Evolutionary conservation across 495 filamentous ascomycete species (phyloP).

Genomic region (Podospora anserina): DNA sequence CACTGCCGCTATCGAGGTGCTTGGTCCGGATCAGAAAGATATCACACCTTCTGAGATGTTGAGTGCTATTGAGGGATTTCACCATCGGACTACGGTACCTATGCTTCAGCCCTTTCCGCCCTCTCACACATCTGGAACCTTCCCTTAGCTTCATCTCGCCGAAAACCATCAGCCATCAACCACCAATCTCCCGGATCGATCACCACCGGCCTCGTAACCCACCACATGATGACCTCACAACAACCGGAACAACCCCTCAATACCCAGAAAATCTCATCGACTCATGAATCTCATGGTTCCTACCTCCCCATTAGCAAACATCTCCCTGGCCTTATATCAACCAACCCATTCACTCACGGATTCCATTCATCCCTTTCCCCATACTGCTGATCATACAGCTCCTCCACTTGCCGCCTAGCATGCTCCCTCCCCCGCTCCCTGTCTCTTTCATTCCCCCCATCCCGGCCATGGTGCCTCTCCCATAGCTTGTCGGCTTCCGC

Average conservation of each 20-base stretch:
- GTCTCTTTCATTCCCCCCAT: slow-evolving; percentile 64
- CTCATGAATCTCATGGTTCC: not conserved
- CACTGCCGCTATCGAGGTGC: not conserved
- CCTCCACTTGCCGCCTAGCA: slow-evolving; percentile 61
- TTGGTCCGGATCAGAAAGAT: too few relatives aligned
- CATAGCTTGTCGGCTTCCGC: slow-evolving; percentile 74
- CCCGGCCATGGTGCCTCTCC: slow-evolving; percentile 58
- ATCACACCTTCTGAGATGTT: too few relatives aligned
- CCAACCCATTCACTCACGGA: slow-evolving; percentile 39
- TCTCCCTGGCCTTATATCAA: too few relatives aligned
- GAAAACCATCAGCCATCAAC: too few relatives aligned
- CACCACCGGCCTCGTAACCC: too few relatives aligned
- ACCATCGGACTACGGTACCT: too few relatives aligned
- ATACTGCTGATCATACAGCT: slow-evolving; percentile 62
- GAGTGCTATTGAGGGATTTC: too few relatives aligned
- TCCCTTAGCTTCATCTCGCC: too few relatives aligned
- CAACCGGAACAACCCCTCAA: not conserved
- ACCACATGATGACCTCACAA: not conserved
- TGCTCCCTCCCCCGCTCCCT: slow-evolving; percentile 62
- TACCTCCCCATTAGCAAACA: not conserved
- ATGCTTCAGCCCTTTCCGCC: too few relatives aligned
- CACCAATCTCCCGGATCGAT: too few relatives aligned
- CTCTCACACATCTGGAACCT: too few relatives aligned
- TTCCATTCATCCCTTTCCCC: slow-evolving; percentile 46
- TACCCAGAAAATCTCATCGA: not conserved